Conservation (phyloP, 192 early-diverging fungal genomes). For the Coemansia sp. region DNA sequence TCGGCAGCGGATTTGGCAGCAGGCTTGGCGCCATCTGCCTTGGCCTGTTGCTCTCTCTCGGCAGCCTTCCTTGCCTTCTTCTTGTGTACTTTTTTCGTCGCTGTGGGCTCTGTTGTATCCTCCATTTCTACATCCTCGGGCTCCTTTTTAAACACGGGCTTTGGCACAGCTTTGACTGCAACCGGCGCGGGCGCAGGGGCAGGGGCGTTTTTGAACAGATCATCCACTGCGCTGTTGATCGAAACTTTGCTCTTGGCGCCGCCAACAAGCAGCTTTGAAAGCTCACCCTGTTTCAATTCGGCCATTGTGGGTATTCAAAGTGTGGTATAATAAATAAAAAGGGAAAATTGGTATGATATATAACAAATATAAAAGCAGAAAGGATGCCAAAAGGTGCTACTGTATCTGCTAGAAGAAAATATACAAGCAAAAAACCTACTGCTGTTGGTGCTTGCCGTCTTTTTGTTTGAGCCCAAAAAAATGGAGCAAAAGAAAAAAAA, state of each 20-base stretch:
- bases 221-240: slow-evolving; percentile 54
- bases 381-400: too few species aligned
- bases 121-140: too few species aligned
- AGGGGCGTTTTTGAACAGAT: slow-evolving; percentile 59
- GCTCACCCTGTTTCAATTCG: slow-evolving; percentile 22
- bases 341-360: neutral
- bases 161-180: slow-evolving; percentile 1
- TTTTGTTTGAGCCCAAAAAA: neutral
- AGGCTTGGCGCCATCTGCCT: too few species aligned
- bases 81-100: too few species aligned
- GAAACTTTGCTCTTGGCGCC: slow-evolving; percentile 22
- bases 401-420: too few species aligned
- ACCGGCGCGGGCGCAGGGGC: slow-evolving; percentile 19
- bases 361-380: too few species aligned
- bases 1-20: too few species aligned
- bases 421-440: too few species aligned
- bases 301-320: slow-evolving; percentile 9
- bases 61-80: neutral
- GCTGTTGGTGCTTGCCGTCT: too few species aligned
- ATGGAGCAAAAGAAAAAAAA: neutral
- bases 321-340: too few species aligned
- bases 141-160: neutral
- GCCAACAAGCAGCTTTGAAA: slow-evolving; percentile 39
- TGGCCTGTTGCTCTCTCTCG: neutral
- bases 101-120: too few species aligned